These are phyloP conservation scores for Hypoxylon trugodes DNA, from an alignment of 495 filamentous ascomycete species.

Conservation along the genomic window DNA sequence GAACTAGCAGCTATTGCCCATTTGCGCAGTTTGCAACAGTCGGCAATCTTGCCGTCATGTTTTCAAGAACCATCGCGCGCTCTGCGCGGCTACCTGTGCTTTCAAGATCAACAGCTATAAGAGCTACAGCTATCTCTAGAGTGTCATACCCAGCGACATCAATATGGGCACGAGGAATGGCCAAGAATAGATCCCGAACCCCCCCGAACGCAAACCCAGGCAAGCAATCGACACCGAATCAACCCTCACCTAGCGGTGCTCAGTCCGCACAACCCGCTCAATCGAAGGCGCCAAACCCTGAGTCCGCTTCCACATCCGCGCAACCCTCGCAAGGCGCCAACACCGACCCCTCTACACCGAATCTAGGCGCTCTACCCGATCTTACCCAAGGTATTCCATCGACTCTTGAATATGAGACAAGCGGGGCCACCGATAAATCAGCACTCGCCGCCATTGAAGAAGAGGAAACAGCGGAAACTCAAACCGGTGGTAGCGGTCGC, in stretches of 20 bases:
- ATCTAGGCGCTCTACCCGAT: constrained; percentile 75
- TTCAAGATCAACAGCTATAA: constrained; percentile 37
- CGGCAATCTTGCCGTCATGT: constrained; percentile 45
- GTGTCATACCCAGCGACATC: constrained; percentile 26
- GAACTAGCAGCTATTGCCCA: constrained; percentile 4
- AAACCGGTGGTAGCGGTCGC: constrained; percentile 60
- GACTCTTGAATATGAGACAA: constrained; percentile 77
- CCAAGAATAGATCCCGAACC: constrained; percentile 42
- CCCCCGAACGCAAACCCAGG: constrained; percentile 11
- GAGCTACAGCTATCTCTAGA: constrained; percentile 28
- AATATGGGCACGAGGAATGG: constrained; percentile 54
- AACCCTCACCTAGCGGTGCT: constrained; percentile 6
- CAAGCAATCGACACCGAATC: constrained; percentile 9
- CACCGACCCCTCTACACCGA: constrained; percentile 46
- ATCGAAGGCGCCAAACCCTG: constrained; percentile 7
- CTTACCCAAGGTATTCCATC: constrained; percentile 92
- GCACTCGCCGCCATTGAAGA: constrained; percentile 68
- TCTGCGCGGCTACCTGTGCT: constrained; percentile 44
- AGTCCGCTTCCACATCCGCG: constrained; percentile 8
- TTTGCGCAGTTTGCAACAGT: no score
- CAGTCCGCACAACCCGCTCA: constrained; percentile 34
- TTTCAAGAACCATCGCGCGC: constrained; percentile 53
- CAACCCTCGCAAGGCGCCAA: constrained; percentile 30
- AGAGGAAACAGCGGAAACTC: constrained; percentile 57
- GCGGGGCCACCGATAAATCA: constrained; percentile 55